Conservation (phyloP, 192 early-diverging fungal genomes). For the Spizellomyces sp. region DNA sequence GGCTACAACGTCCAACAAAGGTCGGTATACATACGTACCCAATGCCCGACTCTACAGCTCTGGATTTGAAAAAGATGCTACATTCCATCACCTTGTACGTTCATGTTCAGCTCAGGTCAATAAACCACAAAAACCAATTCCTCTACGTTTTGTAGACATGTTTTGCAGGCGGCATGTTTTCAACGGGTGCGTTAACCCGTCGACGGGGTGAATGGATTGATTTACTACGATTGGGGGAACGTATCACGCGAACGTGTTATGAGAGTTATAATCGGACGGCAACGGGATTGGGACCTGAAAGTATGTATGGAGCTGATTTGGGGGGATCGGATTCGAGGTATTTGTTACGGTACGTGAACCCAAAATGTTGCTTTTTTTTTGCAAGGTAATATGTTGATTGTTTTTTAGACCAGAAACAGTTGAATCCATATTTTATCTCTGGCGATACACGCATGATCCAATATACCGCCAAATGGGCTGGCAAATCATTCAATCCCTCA, state of each 20-base stretch:
- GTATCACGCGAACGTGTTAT: slow-evolving; percentile 45
- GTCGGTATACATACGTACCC: neutral
- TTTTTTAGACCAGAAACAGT: slow-evolving; percentile 42
- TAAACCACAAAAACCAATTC: slow-evolving; percentile 1
- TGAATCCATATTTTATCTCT: slow-evolving; percentile 60
- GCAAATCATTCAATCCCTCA: slow-evolving; percentile 27
- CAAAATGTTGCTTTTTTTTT: slow-evolving; percentile 1
- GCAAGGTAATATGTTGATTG: neutral
- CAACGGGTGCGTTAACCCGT: slow-evolving; percentile 53
- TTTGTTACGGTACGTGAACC: slow-evolving; percentile 30
- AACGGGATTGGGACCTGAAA: slow-evolving; percentile 79
- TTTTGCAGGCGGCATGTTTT: slow-evolving; percentile 72
- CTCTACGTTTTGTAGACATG: too few relatives aligned
- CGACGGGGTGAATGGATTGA: slow-evolving; percentile 36
- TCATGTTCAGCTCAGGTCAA: too few relatives aligned
- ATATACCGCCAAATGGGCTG: slow-evolving; percentile 53
- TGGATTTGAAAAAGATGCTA: neutral
- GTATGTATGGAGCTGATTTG: slow-evolving; percentile 42
- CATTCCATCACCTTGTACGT: neutral
- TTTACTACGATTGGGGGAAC: slow-evolving; percentile 29
- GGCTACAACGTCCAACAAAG: neutral
- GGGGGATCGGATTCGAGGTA: slow-evolving; percentile 15
- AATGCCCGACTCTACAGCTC: neutral
- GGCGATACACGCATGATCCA: slow-evolving; percentile 51
- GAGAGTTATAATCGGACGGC: slow-evolving; percentile 69